Evolutionary conservation across 2,329 filamentous ascomycete species (phyloP).

Genomic region (Phialophora macrospora): DNA sequence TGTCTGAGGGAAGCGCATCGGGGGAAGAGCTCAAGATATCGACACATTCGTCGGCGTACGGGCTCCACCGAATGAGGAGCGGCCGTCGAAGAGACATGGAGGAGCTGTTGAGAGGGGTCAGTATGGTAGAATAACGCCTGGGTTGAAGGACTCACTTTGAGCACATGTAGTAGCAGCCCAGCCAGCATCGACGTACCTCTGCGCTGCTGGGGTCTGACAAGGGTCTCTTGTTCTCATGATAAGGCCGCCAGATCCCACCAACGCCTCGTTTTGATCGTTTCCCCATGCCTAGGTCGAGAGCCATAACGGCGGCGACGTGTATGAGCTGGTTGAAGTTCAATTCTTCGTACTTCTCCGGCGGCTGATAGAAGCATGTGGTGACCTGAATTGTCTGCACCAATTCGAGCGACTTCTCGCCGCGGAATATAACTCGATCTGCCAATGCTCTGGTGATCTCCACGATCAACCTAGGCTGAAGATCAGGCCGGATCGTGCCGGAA

Average conservation of each 20-base stretch:
- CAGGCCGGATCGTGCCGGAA: slow-evolving; percentile 57
- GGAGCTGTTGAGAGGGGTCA: slow-evolving; percentile 48
- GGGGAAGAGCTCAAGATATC: slow-evolving; percentile 61
- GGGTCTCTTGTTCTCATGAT: slow-evolving; percentile 47
- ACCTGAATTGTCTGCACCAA: slow-evolving; percentile 79
- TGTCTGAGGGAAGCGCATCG: slow-evolving; percentile 63
- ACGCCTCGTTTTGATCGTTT: slow-evolving; percentile 53
- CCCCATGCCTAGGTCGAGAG: slow-evolving; percentile 79
- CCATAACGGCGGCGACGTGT: slow-evolving; percentile 80
- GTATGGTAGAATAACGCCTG: background rate
- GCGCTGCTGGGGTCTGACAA: slow-evolving; percentile 56
- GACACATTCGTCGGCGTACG: slow-evolving; percentile 67
- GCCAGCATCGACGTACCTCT: slow-evolving; percentile 64
- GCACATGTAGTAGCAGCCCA: slow-evolving; percentile 66
- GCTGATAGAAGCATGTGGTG: slow-evolving; percentile 81
- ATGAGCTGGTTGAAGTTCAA: slow-evolving; percentile 89
- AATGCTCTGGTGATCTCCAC: slow-evolving; percentile 73
- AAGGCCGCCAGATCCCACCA: slow-evolving; percentile 47
- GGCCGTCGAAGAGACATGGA: slow-evolving; percentile 64
- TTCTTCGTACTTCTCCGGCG: slow-evolving; percentile 81
- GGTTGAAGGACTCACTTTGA: slow-evolving; percentile 52
- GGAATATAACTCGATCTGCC: slow-evolving; percentile 74
- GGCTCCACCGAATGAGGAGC: slow-evolving; percentile 64
- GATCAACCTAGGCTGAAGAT: slow-evolving; percentile 66
- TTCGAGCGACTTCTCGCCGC: slow-evolving; percentile 80